Percentiles rank a stretch among this genome's conserved stretches.
Evolutionary conservation across 805 yeast genomes (phyloP).

Genomic region (Clavispora vitiphila): DNA sequence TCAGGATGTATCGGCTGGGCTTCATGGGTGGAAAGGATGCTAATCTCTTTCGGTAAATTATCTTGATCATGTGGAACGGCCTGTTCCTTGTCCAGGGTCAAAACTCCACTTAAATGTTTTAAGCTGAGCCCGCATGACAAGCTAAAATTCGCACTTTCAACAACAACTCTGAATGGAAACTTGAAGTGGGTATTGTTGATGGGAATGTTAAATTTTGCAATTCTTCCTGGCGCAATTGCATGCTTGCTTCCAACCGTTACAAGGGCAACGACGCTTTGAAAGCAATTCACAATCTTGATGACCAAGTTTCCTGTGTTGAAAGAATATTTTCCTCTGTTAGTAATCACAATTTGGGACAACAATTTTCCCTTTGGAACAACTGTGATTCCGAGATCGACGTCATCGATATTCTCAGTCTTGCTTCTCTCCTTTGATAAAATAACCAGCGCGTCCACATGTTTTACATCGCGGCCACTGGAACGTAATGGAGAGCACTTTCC

Average conservation of each 20-base stretch:
- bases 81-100: conserved; percentile 2
- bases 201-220: conserved; percentile 30
- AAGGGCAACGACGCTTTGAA: conserved; percentile 21
- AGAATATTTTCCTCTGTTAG: conserved; percentile 21
- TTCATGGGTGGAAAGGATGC: neutral
- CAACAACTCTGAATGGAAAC: conserved; percentile 27
- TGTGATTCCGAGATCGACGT: conserved; percentile 8
- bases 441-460: neutral
- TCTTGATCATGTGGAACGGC: neutral
- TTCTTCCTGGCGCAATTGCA: conserved; percentile 28
- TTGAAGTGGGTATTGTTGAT: conserved; percentile 27
- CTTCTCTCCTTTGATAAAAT: neutral
- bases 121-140: conserved; percentile 21
- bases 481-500: neutral
- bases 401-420: neutral
- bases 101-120: conserved; percentile 22
- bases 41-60: neutral
- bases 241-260: conserved; percentile 27
- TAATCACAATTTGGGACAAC: conserved; percentile 28
- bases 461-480: neutral
- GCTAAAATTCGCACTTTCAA: conserved; percentile 16
- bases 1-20: neutral
- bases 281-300: conserved; percentile 27
- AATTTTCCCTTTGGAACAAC: conserved; percentile 27
- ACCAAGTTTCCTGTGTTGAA: conserved; percentile 28